Conservation (phyloP, 1,284 basidiomycete genomes). For the Anthracocystis setariae region DNA sequence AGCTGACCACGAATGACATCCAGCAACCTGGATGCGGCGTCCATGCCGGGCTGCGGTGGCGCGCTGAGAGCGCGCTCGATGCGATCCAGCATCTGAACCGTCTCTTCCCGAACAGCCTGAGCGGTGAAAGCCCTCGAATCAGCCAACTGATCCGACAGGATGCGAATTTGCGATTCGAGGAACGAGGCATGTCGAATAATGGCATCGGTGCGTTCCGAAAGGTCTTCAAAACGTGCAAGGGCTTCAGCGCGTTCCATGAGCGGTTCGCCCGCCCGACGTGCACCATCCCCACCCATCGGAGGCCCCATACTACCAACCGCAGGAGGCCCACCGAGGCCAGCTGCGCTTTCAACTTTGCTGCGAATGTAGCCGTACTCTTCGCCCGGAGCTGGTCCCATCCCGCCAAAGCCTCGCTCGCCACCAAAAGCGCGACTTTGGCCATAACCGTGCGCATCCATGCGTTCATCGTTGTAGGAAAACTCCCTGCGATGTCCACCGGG, state of each 20-base stretch:
- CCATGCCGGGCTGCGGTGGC: constrained; percentile 20
- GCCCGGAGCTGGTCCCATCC: constrained; percentile 5
- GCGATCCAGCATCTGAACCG: constrained; percentile 39
- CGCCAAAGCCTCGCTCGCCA: constrained; percentile 18
- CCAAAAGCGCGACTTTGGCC: constrained; percentile 22
- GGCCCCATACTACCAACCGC: constrained; percentile 11
- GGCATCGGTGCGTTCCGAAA: constrained; percentile 62
- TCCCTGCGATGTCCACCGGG: constrained; percentile 24
- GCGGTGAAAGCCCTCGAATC: constrained; percentile 34
- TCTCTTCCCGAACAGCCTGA: constrained; percentile 36
- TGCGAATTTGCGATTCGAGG: constrained; percentile 56
- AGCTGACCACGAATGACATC: constrained; percentile 29
- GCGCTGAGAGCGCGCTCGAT: constrained; percentile 26
- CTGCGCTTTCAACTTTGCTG: constrained; percentile 21
- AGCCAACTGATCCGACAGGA: constrained; percentile 50
- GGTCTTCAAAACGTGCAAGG: constrained; percentile 50
- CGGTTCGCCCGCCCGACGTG: constrained; percentile 12
- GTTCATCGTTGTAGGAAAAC: constrained; percentile 30
- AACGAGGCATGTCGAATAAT: constrained; percentile 63
- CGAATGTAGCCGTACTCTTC: constrained; percentile 42
- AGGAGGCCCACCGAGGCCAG: constrained; percentile 8
- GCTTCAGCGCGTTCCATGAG: constrained; percentile 33
- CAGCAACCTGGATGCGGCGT: constrained; percentile 22
- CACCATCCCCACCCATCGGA: constrained; percentile 6
- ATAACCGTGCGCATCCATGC: constrained; percentile 31